Conservation (phyloP, 108 stramenopile genomes). For the Cyclotella baltica region DNA sequence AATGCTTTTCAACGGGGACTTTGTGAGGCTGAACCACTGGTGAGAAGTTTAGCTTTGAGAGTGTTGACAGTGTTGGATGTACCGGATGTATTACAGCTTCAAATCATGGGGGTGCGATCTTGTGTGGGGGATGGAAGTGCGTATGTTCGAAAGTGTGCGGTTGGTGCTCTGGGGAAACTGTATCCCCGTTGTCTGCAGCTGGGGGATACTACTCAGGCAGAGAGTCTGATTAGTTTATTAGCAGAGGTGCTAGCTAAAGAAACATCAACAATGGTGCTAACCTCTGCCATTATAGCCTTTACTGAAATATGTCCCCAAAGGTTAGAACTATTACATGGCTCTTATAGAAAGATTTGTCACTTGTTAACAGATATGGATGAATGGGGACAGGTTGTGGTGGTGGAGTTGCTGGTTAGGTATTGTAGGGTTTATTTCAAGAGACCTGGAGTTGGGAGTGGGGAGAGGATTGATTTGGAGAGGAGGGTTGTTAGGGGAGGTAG, state of each 20-base stretch:
- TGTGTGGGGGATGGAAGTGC: conserved; percentile 92
- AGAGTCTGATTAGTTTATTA: conserved; percentile 68
- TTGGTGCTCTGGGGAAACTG: conserved; percentile 94
- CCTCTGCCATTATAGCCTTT: conserved; percentile 91
- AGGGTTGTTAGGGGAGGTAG: conserved; percentile 67
- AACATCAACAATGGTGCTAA: conserved; percentile 94
- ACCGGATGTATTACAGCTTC: conserved; percentile 97
- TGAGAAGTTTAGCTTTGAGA: conserved; percentile 96
- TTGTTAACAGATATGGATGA: conserved; percentile 99
- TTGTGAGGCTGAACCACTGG: conserved; percentile 90
- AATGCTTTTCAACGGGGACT: conserved; percentile 98
- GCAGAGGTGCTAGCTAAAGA: conserved; percentile 77
- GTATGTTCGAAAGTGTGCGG: conserved; percentile 98
- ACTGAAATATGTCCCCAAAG: conserved; percentile 92
- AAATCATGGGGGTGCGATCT: conserved; percentile 95
- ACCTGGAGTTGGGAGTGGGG: conserved; percentile 77
- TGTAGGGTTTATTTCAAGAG: conserved; percentile 89
- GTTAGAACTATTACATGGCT: conserved; percentile 90
- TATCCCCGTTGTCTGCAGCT: conserved; percentile 61
- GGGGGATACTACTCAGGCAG: conserved; percentile 57
- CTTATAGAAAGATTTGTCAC: conserved; percentile 96
- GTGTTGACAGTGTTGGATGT: conserved; percentile 97
- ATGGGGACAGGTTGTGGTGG: conserved; percentile 95
- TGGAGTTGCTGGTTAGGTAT: conserved; percentile 90
- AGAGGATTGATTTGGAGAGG: conserved; percentile 80